Conservation (phyloP, 495 filamentous ascomycete species). For the Aeminium ludgeri region DNA sequence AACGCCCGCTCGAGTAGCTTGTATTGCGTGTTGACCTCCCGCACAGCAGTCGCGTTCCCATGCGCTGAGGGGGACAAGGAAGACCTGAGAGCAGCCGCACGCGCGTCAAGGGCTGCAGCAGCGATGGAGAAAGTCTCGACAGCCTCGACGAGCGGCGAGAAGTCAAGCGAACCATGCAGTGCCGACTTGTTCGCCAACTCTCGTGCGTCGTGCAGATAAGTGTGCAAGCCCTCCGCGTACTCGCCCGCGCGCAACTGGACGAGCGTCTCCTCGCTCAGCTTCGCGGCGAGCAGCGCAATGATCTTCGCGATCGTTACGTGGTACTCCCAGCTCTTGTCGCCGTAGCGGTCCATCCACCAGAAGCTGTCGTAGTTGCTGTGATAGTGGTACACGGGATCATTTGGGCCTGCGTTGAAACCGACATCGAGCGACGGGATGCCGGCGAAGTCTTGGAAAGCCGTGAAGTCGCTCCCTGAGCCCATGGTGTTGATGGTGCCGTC, state of each 20-base stretch:
- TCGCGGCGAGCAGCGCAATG: conserved; percentile 30
- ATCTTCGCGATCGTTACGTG: conserved; percentile 45
- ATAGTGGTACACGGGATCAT: conserved; percentile 48
- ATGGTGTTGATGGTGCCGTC: conserved; percentile 44
- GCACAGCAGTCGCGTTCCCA: no score
- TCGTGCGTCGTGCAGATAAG: conserved; percentile 39
- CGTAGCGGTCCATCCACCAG: conserved; percentile 56
- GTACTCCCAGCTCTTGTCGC: conserved; percentile 44
- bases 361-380: conserved; percentile 67
- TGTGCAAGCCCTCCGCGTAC: conserved; percentile 21
- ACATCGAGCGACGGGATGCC: conserved; percentile 51
- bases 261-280: conserved; percentile 26
- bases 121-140: conserved; percentile 32
- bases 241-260: conserved; percentile 27
- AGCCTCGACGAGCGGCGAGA: conserved; percentile 31
- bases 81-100: conserved; percentile 31
- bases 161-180: conserved; percentile 16
- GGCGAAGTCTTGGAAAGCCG: conserved; percentile 56
- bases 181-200: conserved; percentile 23
- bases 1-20: conserved; percentile 47
- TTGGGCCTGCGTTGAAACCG: conserved; percentile 32
- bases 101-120: conserved; percentile 35
- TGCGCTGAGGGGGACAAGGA: no score
- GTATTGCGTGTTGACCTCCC: conserved; percentile 39
- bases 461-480: conserved; percentile 58